Evolutionary conservation across 1,139 yeast genomes (phyloP).

Genomic region (Geotrichum citri-aurantii): DNA sequence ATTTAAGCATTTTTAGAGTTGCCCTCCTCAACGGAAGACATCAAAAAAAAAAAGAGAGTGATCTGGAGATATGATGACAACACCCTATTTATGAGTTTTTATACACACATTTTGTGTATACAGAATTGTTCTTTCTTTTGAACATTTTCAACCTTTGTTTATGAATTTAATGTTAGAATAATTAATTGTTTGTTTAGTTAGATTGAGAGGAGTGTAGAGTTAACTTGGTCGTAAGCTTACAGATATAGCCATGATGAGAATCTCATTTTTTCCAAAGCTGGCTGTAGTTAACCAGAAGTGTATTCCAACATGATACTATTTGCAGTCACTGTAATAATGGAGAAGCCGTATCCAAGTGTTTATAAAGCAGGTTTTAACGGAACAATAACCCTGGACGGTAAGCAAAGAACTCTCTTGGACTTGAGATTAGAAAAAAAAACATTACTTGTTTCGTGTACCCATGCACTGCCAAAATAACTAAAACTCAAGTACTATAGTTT

Average conservation of each 20-base stretch:
- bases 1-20: not conserved
- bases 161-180: conserved; percentile 8
- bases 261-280: no score
- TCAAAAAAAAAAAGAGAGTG: not conserved
- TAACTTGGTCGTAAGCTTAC: not conserved
- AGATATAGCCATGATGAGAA: no score
- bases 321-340: no score
- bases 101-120: not conserved
- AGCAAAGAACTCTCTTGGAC: no score
- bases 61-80: not conserved
- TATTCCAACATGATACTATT: no score
- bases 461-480: no score
- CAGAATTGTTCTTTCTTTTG: conserved; percentile 6
- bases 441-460: no score
- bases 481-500: not conserved
- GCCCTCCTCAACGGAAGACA: conserved; percentile 7
- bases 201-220: not conserved
- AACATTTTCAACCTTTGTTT: conserved; percentile 11
- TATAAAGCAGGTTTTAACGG: no score
- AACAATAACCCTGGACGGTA: no score
- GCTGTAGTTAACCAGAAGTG: no score
- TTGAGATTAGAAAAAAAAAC: no score
- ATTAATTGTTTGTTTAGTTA: not conserved
- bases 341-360: no score
- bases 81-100: not conserved